These are phyloP conservation scores for Brachypodium distachyon DNA, from an alignment of 202 grass and related monocot genomes.

Conservation along the genomic window DNA sequence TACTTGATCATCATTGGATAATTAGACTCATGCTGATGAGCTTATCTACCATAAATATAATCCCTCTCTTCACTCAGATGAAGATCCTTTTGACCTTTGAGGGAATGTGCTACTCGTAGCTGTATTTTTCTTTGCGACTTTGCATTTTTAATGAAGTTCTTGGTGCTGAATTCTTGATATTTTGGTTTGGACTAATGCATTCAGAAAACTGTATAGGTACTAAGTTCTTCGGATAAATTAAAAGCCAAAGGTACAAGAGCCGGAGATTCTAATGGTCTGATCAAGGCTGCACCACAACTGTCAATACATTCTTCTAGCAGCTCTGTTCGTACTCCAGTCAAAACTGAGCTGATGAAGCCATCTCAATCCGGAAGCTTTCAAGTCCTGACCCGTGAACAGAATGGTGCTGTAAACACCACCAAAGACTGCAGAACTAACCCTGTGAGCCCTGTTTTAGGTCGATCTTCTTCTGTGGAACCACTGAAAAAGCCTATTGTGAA, in stretches of 20 bases:
- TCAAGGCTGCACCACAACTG: slow-evolving; percentile 34
- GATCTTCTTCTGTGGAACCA: slow-evolving; percentile 39
- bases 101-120: neutral
- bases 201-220: slow-evolving; percentile 23
- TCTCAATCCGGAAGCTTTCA: slow-evolving; percentile 61
- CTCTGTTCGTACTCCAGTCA: slow-evolving; percentile 28
- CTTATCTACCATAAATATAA: too few species aligned
- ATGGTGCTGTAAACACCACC: slow-evolving; percentile 36
- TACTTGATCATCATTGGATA: neutral
- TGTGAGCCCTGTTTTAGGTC: slow-evolving; percentile 27
- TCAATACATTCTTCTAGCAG: slow-evolving; percentile 27
- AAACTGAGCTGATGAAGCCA: slow-evolving; percentile 47
- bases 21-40: neutral
- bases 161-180: neutral
- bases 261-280: slow-evolving; percentile 29
- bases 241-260: slow-evolving; percentile 47
- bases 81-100: neutral
- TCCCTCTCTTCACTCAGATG: neutral
- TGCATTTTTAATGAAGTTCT: neutral
- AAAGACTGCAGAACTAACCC: slow-evolving; percentile 44
- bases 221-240: slow-evolving; percentile 48
- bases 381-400: slow-evolving; percentile 65
- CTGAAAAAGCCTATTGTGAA: slow-evolving; percentile 30
- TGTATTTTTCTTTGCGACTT: slow-evolving; percentile 14
- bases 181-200: slow-evolving; percentile 22